Conservation (phyloP, 257 asterid species). For the Lycium ferocissimum region DNA sequence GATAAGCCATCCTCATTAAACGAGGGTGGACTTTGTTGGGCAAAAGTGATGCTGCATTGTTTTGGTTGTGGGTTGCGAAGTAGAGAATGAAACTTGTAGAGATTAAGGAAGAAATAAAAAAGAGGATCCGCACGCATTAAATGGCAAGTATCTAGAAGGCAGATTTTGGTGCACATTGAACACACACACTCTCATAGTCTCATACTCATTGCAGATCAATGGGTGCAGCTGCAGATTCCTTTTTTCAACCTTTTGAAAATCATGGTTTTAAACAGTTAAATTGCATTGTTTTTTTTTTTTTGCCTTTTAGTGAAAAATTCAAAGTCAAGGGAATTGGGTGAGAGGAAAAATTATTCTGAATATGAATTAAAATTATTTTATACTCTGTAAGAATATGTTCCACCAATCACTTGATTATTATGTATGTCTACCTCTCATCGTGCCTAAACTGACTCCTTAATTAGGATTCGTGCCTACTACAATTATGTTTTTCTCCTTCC, state of each 20-base stretch:
- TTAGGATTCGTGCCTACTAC: background rate
- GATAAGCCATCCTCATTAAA: no score
- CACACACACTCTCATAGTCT: background rate
- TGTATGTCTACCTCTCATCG: no score
- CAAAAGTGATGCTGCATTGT: no score
- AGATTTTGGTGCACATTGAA: constrained; percentile 15
- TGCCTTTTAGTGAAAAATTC: background rate
- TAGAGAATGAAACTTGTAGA: background rate
- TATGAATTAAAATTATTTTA: no score
- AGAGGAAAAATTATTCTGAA: background rate
- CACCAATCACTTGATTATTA: background rate
- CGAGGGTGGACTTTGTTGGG: background rate
- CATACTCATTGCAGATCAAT: background rate
- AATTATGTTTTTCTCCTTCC: background rate
- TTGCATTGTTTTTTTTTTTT: background rate
- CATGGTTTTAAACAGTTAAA: no score
- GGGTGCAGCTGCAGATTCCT: background rate
- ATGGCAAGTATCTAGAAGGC: background rate
- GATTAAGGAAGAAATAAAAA: background rate
- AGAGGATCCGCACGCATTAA: background rate
- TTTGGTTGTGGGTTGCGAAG: background rate
- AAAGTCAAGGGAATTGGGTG: background rate
- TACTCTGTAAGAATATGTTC: background rate
- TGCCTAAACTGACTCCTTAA: background rate
- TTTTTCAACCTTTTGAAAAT: background rate